A percentile compares a stretch with the other conserved stretches of the same genome.
Evolutionary conservation across 495 filamentous ascomycete genomes (phyloP).

Genomic region (Penicillium odoratum): DNA sequence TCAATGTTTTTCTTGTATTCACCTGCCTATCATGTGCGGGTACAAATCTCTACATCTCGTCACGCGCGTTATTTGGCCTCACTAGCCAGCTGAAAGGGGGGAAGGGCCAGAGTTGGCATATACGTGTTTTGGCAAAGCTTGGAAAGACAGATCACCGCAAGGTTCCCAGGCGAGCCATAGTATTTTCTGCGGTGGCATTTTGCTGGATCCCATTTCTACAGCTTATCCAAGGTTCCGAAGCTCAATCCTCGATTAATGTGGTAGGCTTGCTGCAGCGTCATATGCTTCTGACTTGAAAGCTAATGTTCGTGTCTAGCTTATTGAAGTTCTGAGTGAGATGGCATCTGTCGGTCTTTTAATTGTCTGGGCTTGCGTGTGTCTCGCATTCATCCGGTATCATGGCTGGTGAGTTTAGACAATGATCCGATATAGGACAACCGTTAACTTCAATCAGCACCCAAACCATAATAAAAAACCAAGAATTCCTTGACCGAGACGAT

Average conservation of each 20-base stretch:
- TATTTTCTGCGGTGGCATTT: conserved; percentile 38
- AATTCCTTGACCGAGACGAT: conserved; percentile 2
- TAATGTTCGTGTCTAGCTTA: conserved; percentile 22
- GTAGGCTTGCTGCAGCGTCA: background rate
- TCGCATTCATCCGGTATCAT: conserved; percentile 46
- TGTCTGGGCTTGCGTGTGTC: conserved; percentile 46
- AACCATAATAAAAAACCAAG: background rate
- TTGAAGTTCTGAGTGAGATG: conserved; percentile 38
- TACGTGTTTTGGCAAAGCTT: conserved; percentile 29
- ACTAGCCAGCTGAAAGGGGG: conserved; percentile 31
- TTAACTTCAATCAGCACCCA: background rate
- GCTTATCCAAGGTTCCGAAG: conserved; percentile 3
- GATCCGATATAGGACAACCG: background rate
- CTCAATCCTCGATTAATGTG: background rate
- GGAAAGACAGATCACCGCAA: conserved; percentile 33
- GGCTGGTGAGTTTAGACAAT: conserved; percentile 25
- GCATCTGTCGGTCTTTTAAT: conserved; percentile 41
- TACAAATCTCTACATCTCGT: conserved; percentile 48
- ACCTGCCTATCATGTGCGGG: conserved; percentile 43
- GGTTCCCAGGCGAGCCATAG: conserved; percentile 39
- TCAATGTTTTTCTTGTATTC: conserved; percentile 44
- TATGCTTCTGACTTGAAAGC: background rate
- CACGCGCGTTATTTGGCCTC: conserved; percentile 46
- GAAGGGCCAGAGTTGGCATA: conserved; percentile 9
- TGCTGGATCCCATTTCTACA: conserved; percentile 48